Percentiles rank a stretch among this genome's conserved stretches.
Evolutionary conservation across 495 filamentous ascomycete genomes (phyloP).

Genomic region (Penicillium goetzii): DNA sequence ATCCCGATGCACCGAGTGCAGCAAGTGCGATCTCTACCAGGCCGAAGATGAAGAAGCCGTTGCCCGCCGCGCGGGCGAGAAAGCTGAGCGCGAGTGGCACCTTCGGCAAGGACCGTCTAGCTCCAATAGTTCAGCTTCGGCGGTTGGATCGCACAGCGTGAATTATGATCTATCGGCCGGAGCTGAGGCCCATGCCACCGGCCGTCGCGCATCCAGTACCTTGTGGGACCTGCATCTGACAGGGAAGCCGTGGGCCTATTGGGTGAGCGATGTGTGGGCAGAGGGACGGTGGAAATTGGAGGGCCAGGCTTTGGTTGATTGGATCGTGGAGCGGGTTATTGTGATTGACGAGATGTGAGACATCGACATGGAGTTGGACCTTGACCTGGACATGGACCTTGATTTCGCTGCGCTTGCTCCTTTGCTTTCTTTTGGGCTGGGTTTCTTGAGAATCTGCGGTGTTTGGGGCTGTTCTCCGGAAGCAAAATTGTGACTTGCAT

Average conservation of each 20-base stretch:
- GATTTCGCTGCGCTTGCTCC: background rate
- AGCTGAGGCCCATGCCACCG: conserved; percentile 15
- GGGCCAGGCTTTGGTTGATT: conserved; percentile 50
- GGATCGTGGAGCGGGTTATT: conserved; percentile 47
- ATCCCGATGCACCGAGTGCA: conserved; percentile 73
- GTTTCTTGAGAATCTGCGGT: background rate
- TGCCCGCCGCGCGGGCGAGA: conserved; percentile 72
- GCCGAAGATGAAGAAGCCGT: conserved; percentile 82
- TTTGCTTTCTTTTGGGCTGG: background rate
- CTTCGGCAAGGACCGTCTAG: conserved; percentile 58
- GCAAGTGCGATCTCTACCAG: conserved; percentile 87
- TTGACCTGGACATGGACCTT: background rate
- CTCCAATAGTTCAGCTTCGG: conserved; percentile 16
- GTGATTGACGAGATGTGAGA: conserved; percentile 43
- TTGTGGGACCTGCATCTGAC: conserved; percentile 26
- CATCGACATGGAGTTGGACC: no score
- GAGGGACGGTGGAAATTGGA: conserved; percentile 48
- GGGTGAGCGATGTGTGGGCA: conserved; percentile 44
- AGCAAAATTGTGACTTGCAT: conserved; percentile 4
- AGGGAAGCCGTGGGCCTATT: conserved; percentile 39
- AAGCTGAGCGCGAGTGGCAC: conserved; percentile 82
- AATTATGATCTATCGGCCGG: conserved; percentile 42
- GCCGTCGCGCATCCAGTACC: conserved; percentile 14
- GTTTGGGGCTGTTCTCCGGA: background rate
- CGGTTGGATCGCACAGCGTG: conserved; percentile 33